Percentiles rank a stretch among this genome's conserved stretches.
Conservation (phyloP, 2,329 filamentous ascomycete genomes). For the Claviceps sp. region DNA sequence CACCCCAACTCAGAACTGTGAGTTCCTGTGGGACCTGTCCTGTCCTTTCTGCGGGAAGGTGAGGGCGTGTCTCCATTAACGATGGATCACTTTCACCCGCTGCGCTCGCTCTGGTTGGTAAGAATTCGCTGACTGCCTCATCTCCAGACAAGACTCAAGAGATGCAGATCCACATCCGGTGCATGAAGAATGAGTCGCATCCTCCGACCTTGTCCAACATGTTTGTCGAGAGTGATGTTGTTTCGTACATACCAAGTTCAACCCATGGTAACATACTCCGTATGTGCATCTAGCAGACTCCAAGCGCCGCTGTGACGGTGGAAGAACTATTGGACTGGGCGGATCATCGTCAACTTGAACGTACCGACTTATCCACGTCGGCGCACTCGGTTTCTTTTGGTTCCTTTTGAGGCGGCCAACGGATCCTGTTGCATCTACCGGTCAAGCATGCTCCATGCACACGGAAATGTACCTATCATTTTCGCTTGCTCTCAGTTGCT, state of each 20-base stretch:
- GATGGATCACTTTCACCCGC: neutral
- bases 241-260: neutral
- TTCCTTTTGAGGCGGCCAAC: neutral
- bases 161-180: neutral
- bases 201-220: neutral
- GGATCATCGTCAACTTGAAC: neutral
- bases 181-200: neutral
- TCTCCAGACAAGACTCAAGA: neutral
- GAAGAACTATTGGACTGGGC: neutral
- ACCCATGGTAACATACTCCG: neutral
- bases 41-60: neutral
- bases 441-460: neutral
- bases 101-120: neutral
- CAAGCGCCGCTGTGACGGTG: neutral
- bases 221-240: neutral
- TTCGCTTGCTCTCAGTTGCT: neutral
- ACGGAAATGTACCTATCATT: no score
- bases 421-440: neutral
- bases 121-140: neutral
- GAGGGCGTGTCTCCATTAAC: neutral
- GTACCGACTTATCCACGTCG: neutral
- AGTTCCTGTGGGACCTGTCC: no score
- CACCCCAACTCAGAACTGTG: no score
- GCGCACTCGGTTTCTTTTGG: neutral
- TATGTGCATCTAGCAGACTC: neutral